These are phyloP conservation scores for Rutidosis leptorrhynchoides DNA, from an alignment of 129 eudicot genomes.

Conservation along the genomic window DNA sequence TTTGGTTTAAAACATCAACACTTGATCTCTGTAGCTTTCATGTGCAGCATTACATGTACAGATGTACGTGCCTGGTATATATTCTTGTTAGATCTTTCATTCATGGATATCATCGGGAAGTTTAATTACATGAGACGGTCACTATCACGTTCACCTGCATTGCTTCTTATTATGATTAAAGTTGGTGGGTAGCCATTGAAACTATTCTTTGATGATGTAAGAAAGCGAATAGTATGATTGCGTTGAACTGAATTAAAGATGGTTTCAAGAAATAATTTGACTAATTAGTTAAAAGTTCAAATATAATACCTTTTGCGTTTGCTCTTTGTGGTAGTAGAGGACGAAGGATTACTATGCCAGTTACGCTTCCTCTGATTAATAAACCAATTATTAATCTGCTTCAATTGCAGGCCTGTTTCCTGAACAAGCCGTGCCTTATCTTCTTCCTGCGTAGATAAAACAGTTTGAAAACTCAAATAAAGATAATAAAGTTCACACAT, in stretches of 20 bases:
- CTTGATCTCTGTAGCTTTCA: conserved; percentile 19
- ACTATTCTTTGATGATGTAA: not conserved
- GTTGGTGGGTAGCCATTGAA: conserved; percentile 25
- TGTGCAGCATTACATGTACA: conserved; percentile 23
- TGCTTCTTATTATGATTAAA: conserved; percentile 33
- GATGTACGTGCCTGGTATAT: conserved; percentile 14
- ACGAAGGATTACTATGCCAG: conserved; percentile 80
- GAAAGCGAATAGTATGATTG: not conserved
- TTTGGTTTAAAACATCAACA: conserved; percentile 12
- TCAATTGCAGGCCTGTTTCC: conserved; percentile 76
- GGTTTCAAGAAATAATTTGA: not conserved
- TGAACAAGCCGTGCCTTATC: conserved; percentile 78
- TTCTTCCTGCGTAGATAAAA: conserved; percentile 51
- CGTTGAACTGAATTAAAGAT: not conserved
- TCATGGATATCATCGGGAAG: conserved; percentile 11
- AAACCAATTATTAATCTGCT: conserved; percentile 94
- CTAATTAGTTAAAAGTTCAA: not conserved
- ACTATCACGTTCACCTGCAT: conserved; percentile 47
- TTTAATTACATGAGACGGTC: conserved; percentile 33
- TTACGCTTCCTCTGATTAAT: conserved; percentile 87
- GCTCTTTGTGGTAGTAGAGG: conserved; percentile 63
- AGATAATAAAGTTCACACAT: conserved; percentile 5
- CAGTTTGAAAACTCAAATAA: not conserved
- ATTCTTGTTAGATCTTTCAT: conserved; percentile 19
- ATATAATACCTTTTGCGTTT: conserved; percentile 66